A percentile compares a stretch with the other conserved stretches of the same genome.
Conservation (phyloP, 345 rosid genomes). For the Aurinia saxatilis region DNA sequence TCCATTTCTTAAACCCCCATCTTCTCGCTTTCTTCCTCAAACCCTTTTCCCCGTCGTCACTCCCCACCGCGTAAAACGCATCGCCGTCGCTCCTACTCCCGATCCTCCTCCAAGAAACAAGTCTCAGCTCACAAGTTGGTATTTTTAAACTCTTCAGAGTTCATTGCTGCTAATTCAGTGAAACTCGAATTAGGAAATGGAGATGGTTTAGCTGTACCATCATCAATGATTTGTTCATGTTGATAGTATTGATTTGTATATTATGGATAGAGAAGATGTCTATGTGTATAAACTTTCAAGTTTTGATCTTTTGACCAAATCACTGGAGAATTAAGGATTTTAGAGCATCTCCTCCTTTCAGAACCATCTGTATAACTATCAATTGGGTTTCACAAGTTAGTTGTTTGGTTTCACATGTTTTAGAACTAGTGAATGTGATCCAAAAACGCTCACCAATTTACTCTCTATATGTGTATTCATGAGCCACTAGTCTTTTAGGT, state of each 20-base stretch:
- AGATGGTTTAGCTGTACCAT: background rate
- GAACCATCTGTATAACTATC: no score
- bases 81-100: slow-evolving; percentile 30
- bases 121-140: slow-evolving; percentile 27
- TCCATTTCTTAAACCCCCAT: background rate
- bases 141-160: no score
- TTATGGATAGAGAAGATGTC: no score
- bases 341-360: background rate
- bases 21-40: slow-evolving; percentile 17
- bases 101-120: slow-evolving; percentile 35
- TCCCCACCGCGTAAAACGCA: slow-evolving; percentile 9
- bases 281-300: no score
- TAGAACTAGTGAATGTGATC: background rate
- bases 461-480: background rate
- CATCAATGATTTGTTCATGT: background rate
- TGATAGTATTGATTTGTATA: background rate
- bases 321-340: background rate
- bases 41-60: slow-evolving; percentile 9
- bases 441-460: background rate
- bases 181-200: background rate
- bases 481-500: background rate
- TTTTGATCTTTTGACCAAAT: background rate
- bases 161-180: no score
- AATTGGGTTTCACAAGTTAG: no score
- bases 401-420: no score